These are phyloP conservation scores for Aspergillus alliaceus DNA, from an alignment of 2,329 filamentous ascomycete species.

Conservation along the genomic window DNA sequence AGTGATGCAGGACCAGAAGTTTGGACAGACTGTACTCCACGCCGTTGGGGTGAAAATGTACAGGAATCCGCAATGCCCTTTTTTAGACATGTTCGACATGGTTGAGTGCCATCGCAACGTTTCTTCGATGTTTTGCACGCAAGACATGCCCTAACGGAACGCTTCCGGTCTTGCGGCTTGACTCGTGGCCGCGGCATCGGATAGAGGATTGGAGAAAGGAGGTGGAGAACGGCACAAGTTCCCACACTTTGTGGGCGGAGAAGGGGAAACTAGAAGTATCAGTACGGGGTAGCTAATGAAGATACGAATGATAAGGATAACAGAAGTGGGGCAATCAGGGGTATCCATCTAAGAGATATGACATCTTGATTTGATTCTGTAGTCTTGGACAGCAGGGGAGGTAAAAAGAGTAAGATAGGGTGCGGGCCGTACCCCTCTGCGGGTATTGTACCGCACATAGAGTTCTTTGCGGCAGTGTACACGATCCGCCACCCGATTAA, in stretches of 20 bases:
- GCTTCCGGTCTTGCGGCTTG: constrained; percentile 49
- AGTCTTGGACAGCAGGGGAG: too few relatives aligned
- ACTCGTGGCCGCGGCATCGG: constrained; percentile 56
- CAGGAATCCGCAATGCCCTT: constrained; percentile 44
- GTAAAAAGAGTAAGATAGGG: too few relatives aligned
- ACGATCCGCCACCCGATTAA: not conserved
- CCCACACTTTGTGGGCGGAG: not conserved
- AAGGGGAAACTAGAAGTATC: too few relatives aligned
- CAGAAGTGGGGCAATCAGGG: not conserved
- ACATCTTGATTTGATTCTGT: too few relatives aligned
- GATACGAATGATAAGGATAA: not conserved
- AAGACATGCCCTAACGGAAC: constrained; percentile 51
- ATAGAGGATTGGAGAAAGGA: not conserved
- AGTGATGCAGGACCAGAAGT: not conserved
- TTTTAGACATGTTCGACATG: constrained; percentile 50
- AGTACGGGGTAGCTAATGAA: not conserved
- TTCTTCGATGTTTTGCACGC: constrained; percentile 53
- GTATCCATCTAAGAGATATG: too few relatives aligned
- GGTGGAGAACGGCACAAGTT: not conserved
- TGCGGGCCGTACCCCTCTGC: too few relatives aligned
- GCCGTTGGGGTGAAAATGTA: constrained; percentile 32
- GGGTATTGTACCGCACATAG: too few relatives aligned
- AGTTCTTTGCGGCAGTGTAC: too few relatives aligned
- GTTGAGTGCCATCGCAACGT: constrained; percentile 51
- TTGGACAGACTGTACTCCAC: not conserved